A percentile compares a stretch with the other conserved stretches of the same genome.
Evolutionary conservation across 176 grass and related monocot species (phyloP).

Genomic region (Avena insularis): DNA sequence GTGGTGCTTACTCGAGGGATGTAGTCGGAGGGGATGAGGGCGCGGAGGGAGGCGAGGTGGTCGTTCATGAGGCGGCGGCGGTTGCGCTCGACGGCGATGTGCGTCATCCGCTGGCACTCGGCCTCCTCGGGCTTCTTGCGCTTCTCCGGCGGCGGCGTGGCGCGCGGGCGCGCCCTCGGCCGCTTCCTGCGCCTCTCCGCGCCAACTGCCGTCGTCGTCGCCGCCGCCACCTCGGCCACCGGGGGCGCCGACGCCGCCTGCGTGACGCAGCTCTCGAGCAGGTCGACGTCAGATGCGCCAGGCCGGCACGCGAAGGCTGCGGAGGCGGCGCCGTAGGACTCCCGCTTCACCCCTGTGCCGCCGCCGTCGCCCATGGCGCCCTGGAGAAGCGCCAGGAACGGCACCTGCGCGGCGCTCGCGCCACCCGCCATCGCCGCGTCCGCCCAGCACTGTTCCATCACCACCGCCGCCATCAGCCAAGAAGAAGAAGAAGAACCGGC

Average conservation of each 20-base stretch:
- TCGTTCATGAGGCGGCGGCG: conserved; percentile 97
- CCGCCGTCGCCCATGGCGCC: conserved; percentile 43
- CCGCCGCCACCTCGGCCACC: neutral
- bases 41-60: conserved; percentile 77
- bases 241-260: conserved; percentile 32
- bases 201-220: neutral
- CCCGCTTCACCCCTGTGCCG: neutral
- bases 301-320: conserved; percentile 21
- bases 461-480: conserved; percentile 20
- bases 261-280: conserved; percentile 90
- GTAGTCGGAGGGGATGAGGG: conserved; percentile 79
- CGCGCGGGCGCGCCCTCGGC: conserved; percentile 41
- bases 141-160: conserved; percentile 40
- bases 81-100: conserved; percentile 97
- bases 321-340: conserved; percentile 7
- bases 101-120: conserved; percentile 93
- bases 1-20: conserved; percentile 66
- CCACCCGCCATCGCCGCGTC: conserved; percentile 43
- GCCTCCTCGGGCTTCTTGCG: conserved; percentile 77
- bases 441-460: conserved; percentile 77
- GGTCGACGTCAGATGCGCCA: conserved; percentile 52
- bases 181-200: conserved; percentile 53
- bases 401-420: conserved; percentile 51
- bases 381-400: conserved; percentile 77
- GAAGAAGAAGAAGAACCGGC: conserved; percentile 18